Evolutionary conservation across 2,329 filamentous ascomycete genomes (phyloP), one percentile per base, ranked within the genome.

Genomic region (Phialocephala subalpina): DNA sequence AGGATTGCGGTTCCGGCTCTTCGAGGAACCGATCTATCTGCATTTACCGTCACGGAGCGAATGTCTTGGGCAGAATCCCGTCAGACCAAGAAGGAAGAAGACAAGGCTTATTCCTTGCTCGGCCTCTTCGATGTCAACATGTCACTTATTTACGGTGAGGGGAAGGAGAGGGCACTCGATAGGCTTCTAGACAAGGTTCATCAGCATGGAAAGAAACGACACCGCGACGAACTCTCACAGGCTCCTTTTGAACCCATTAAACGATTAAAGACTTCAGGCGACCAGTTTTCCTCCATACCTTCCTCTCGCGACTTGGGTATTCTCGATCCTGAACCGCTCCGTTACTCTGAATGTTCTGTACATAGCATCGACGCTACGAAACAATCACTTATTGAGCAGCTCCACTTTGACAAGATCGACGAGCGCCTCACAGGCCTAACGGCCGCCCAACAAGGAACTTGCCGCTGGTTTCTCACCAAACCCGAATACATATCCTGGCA

Each of bases 381-480:
- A n/a, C n/a, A n/a, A n/a, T n/a, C n/a, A n/a, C n/a, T n/a, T n/a
- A n/a, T 40, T 2, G 36, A 40, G 36, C 18, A 9, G 11, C 65
- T 82, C 0, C 35, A 42, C n/a, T 82, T 81, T 33, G 70, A 78
- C 0, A 73, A 80, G 9, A 77, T 82, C 0, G 74, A 80, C 65
- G 67, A 73, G 27, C 78, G 79, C 0, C 76, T 77, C 4, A 62
- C 65, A 0, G 77, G 62, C 0, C 80, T 83, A 29, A 78, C 77
- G 29, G 66, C 64, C 0, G 79, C 80, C 0, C 72, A 82, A 58
- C 59, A 65, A 0, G 75, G 75, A 8, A 80, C 81, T 0, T 82
- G 79, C 62, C 67, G 73, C 64, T 84, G 81, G 82, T 63, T 84
- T 0, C 63, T 80, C 0, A 63, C 75, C 16, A 64, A 25, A n/a